Evolutionary conservation across 2,329 filamentous ascomycete species (phyloP), one percentile per base, ranked within the genome.

Genomic region (Biscogniauxia mediterranea): DNA sequence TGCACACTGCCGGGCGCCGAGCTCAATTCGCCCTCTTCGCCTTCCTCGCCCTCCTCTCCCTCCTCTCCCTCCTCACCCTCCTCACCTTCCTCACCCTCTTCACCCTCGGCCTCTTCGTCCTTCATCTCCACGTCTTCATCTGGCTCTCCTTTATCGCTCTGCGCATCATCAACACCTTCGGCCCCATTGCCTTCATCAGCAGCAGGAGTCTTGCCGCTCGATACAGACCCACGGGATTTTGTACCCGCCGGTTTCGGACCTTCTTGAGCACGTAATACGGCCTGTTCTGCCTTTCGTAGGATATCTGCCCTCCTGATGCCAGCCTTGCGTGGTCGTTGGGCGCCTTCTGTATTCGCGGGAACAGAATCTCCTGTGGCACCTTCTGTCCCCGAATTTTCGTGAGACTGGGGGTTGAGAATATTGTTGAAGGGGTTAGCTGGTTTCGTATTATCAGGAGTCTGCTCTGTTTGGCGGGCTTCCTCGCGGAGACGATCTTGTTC

Each of bases 231-330:
- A 42, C 81, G 76, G 3, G 81, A 82, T 68, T 83, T 83, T n/a
- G 72, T 71, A 1, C 74, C 60, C 5, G 66, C 61, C n/a, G 76
- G 70, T 63, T 81, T 83, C 7, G 77, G 74, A 0, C 80, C 79
- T 55, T 86, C 84, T 32, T 81, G 72, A 0, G 80, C 78, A 3
- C 81, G 80, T 17, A 79, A 65, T 3, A 87, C 81, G 4, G 83
- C 83, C 63, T 85, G 82, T 63, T 89, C 86, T 0, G 86, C 86
- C 68, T 85, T 85, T 38, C 85, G 83, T 2, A 89, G 76, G 28
- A 89, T 78, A 60, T 89, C 86, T 0, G 83, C 81, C 26, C 83
- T 76, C 19, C 84, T 75, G 0, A 87, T 80, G 0, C 80, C 83
- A 0, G 74, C 66, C 59, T 77, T 79, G 11, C 80, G 76, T 3